phyloP scores from a whole-genome alignment of 2,329 filamentous ascomycete genomes.

The Aureobasidium zeae region DNA sequence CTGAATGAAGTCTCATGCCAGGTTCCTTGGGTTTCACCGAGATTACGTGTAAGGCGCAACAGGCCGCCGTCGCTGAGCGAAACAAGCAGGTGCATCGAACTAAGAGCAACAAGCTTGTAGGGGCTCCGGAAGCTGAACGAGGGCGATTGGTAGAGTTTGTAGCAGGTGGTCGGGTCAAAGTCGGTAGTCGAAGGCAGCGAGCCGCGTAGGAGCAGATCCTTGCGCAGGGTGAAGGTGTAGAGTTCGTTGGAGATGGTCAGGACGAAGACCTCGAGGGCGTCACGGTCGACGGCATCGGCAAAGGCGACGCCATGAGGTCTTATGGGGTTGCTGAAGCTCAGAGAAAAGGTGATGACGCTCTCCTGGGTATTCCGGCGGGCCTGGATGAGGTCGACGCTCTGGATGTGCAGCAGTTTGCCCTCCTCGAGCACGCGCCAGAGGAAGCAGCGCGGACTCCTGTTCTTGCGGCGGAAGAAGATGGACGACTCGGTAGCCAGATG shows the following conservation, averaged over 20 bases:
- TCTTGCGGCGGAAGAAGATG: constrained; percentile 72
- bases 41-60: constrained; percentile 57
- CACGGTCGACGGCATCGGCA: constrained; percentile 67
- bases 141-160: constrained; percentile 64
- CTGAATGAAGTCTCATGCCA: constrained; percentile 67
- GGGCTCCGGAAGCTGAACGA: constrained; percentile 68
- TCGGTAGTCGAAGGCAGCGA: constrained; percentile 52
- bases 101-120: constrained; percentile 70
- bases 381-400: constrained; percentile 70
- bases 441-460: constrained; percentile 71
- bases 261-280: constrained; percentile 69
- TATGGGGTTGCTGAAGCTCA: constrained; percentile 74
- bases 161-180: constrained; percentile 60
- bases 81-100: constrained; percentile 64
- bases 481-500: constrained; percentile 70
- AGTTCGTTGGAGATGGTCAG: constrained; percentile 71
- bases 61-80: constrained; percentile 73
- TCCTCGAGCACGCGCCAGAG: constrained; percentile 84
- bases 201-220: constrained; percentile 65
- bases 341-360: constrained; percentile 58
- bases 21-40: constrained; percentile 32
- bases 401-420: constrained; percentile 69
- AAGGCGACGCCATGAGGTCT: constrained; percentile 71
- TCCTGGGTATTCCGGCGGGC: constrained; percentile 39
- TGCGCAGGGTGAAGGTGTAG: constrained; percentile 73